Conservation (phyloP, 1,284 basidiomycete species). For the Coniophora puteana region DNA sequence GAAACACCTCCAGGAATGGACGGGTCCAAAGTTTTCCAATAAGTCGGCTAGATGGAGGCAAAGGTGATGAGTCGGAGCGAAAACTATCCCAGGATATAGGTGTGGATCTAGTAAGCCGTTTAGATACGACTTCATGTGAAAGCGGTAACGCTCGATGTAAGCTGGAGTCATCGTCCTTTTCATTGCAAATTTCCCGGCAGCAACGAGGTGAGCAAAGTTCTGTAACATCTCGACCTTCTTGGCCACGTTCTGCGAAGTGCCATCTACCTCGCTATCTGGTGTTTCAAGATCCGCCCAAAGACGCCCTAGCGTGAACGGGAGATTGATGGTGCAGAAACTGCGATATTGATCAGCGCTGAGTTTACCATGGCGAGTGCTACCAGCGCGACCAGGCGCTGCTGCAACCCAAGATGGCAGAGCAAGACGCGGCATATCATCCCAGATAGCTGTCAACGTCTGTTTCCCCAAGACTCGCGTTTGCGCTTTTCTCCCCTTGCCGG, state of each 20-base stretch:
- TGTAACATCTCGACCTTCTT: too few species aligned
- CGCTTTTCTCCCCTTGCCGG: too few species aligned
- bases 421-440: conserved; percentile 1
- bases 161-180: neutral
- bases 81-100: conserved; percentile 9
- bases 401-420: conserved; percentile 1
- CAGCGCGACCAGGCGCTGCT: neutral
- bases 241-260: neutral
- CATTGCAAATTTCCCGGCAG: neutral
- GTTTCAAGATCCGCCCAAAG: too few species aligned
- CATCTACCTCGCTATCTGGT: too few species aligned
- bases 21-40: conserved; percentile 17
- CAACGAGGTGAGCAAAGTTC: too few species aligned
- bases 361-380: neutral
- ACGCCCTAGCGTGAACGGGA: neutral
- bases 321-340: neutral
- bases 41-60: conserved; percentile 17
- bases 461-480: too few species aligned
- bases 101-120: conserved; percentile 6
- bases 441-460: conserved; percentile 1
- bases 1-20: conserved; percentile 25
- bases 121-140: conserved; percentile 16
- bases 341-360: too few species aligned
- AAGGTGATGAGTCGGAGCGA: conserved; percentile 17
- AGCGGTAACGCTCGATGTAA: conserved; percentile 6